Evolutionary conservation across 805 yeast genomes (phyloP), one percentile per base, ranked within the genome.

Genomic region (Scheffersomyces coipomensis): DNA sequence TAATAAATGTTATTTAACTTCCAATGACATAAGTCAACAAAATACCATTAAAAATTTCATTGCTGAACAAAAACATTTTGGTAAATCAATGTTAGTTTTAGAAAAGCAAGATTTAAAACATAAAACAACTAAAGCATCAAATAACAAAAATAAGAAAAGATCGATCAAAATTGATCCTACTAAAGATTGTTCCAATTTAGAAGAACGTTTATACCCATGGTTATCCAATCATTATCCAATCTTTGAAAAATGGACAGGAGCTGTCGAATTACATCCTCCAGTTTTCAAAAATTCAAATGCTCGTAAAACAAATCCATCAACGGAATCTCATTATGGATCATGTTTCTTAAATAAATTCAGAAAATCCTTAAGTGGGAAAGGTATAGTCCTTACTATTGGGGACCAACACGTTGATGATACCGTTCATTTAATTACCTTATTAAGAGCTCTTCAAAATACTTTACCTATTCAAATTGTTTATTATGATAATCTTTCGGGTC

Each of bases 381-480:
- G 87, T 3, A 73, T 79, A 18, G 84, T 78, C 1, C 53, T 81
- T 4, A 72, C 83, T 2, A 73, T 75, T 1, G 51, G 73, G n/a
- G 73, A 78, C 40, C 55, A 55, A 12, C 69, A 75, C 40, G 60
- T 65, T 12, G 61, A 66, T 18, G 84, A 79, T 40, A 48, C 76
- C 26, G 58, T 67, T n/a, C 75, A 73, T 37, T 56, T 79, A 23
- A 62, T 79, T 3, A 49, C 78, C 10, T 59, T 78, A 1, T 56
- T 81, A 22, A 58, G 85, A 21, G 69, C 76, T 3, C 62, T 78
- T 33, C 62, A 71, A 47, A 79, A 76, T 49, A 55, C 55, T 15
- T 51, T 71, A 3, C 87, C 86, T 1, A 64, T 68, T n/a, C 67
- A 68, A 43, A 52, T 68, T 18, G 42, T 66, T 9, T 52, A 52